Conservation (phyloP, 2,329 filamentous ascomycete genomes). For the Botrytis medusae region DNA sequence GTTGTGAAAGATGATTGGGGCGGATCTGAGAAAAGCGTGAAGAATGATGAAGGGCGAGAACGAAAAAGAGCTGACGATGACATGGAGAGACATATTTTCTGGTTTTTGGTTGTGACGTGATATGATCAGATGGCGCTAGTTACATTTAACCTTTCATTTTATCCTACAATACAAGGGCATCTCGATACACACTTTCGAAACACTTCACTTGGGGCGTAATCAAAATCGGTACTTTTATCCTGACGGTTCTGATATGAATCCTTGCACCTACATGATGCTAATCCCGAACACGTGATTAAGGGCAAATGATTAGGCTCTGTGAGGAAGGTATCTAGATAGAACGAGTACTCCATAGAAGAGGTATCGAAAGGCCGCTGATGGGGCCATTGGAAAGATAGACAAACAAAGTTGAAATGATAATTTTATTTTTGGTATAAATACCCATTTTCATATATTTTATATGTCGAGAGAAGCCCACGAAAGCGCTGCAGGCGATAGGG, state of each 20-base stretch:
- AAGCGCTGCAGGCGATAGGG: conserved; percentile 12
- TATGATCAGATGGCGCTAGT: conserved; percentile 9
- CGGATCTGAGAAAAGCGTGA: background rate
- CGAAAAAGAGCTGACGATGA: background rate
- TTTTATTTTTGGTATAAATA: background rate
- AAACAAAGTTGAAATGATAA: too few relatives aligned
- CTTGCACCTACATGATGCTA: conserved; percentile 6
- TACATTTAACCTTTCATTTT: conserved; percentile 2
- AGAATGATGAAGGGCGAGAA: background rate
- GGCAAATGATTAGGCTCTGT: background rate
- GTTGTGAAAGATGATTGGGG: background rate
- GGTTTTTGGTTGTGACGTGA: background rate
- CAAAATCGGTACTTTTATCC: background rate
- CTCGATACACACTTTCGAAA: background rate
- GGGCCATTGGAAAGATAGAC: background rate
- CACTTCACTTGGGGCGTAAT: conserved; percentile 5
- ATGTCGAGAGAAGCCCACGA: conserved; percentile 16
- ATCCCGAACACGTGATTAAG: background rate
- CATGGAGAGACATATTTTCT: background rate
- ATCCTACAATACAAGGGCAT: background rate
- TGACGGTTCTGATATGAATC: background rate
- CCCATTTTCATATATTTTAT: conserved; percentile 4
- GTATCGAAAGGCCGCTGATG: background rate
- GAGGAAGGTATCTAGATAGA: background rate
- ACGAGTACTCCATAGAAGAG: background rate